Evolutionary conservation across 805 yeast species (phyloP), one percentile per base, ranked within the genome.

Genomic region (Lipomyces sp.): DNA sequence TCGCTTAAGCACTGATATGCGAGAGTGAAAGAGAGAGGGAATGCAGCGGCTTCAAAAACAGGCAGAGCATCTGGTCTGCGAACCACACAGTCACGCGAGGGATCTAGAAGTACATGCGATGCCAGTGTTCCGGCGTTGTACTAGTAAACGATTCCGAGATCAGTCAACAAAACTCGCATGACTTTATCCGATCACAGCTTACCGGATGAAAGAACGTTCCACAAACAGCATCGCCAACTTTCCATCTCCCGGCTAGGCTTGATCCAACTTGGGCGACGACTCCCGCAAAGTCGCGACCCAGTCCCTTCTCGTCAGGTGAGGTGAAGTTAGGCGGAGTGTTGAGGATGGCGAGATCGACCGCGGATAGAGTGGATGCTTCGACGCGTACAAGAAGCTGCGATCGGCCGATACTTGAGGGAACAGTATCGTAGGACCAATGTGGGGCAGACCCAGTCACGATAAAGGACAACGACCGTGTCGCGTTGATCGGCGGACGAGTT

Each of bases 241-340:
- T 66, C 60, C 64, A 82, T 26, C 61, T 57, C 10, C 59, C 55
- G 19, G 61, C 62, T 31, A 71, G 60, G n/a, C 70, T 68, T 11
- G 65, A 62, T 7, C 91, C 91, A 19, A 81, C 79, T 26, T 75
- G 74, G 3, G 72, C 71, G 26, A 85, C 69, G 3, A 68, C 68
- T 21, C 95, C 95, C 22, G 80, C 70, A 64, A 77, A 85, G 57
- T 83, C 90, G 59, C 84, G 77, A 1, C 93, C 93, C 26, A 83
- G 65, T 6, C 90, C 89, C 57, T 80, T 75, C 50, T 75, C 78
- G 36, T 79, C 77, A 34, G 78, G 65, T 48, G 73, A 75, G 16
- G 51, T 51, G 57, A 62, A 57, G 39, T 60, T 26, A n/a, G 50
- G 22, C 60, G 80, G 81, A 35, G 79, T 75, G 61, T 80, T 78